Base-by-base conservation (phyloP, 768 basidiomycete genomes). In the Tricholoma sp. region DNA sequence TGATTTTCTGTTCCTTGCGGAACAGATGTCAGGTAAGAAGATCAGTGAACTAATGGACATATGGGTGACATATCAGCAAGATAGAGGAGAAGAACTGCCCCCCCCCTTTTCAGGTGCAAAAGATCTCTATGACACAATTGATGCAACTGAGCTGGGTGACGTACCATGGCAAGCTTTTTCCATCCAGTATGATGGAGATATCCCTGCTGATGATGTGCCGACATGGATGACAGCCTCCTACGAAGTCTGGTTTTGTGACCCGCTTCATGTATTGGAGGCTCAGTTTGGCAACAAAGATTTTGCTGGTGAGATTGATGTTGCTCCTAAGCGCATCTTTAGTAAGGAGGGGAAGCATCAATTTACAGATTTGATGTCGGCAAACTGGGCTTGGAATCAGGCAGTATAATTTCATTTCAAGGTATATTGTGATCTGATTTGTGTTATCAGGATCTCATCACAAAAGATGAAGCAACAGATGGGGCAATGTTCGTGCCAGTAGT, bases 81-180 rank as follows among this genome's bases (percentile, higher is more conserved):
- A 41, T 14, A 11, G n/a, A 45, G 63, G 64, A 10, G 54, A 61
- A 5, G n/a, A 43, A 6, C n/a, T 18, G n/a, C 27, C 50, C 3
- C 65, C 73, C 1, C 72, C 73, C 0, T 76, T 73, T 49, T 21
- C 54, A 2, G 63, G 68, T 27, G 61, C 71, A 54, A 34, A 59
- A 4, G 69, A 77, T n/a, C 19, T 78, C 2, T 70, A 74, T 34
- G 21, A 39, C 0, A 66, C 63, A 0, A 77, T 80, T 16, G 73
- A 79, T 53, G 43, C 52, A 0, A 76, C 70, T 16, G 50, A 41
- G 6, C 50, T 67, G 12, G 74, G 75, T 1, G 69, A 74, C 32
- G 66, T 67, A 7, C 67, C 74, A 0, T 80, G 77, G 76, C 22
- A 68, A 7, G 62, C 59, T n/a, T 3, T 72, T 79, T 55, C 64